Conservation (phyloP, 495 filamentous ascomycete genomes). For the Sporormia fimetaria region DNA sequence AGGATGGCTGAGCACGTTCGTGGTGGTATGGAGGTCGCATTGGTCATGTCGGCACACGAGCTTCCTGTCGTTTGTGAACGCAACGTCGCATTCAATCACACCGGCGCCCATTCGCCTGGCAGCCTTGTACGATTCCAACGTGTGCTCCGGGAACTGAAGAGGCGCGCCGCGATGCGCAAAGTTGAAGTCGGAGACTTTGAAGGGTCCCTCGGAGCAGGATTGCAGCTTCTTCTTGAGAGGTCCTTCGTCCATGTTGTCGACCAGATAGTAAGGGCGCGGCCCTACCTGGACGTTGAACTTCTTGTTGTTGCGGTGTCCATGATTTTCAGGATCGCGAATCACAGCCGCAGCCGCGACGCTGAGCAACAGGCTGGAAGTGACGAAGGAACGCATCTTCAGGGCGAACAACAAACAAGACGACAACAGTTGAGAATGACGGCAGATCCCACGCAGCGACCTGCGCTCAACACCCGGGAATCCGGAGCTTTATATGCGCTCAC, state of each 20-base stretch:
- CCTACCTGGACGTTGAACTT: constrained; percentile 39
- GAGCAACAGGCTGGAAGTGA: constrained; percentile 6
- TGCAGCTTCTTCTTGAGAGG: constrained; percentile 45
- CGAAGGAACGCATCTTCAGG: constrained; percentile 6
- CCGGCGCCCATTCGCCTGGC: constrained; percentile 52
- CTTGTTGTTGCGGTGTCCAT: constrained; percentile 8
- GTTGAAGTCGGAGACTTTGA: constrained; percentile 37
- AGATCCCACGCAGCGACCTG: neutral
- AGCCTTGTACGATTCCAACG: constrained; percentile 40
- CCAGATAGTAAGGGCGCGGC: constrained; percentile 47
- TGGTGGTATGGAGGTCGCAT: constrained; percentile 54
- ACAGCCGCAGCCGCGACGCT: constrained; percentile 9
- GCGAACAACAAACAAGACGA: neutral
- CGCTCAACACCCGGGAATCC: neutral
- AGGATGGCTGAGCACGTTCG: constrained; percentile 48
- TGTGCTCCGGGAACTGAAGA: constrained; percentile 53
- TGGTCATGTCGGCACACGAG: constrained; percentile 53
- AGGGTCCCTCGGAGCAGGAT: constrained; percentile 40
- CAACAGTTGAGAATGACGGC: constrained; percentile 1
- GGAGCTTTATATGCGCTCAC: constrained; percentile 1
- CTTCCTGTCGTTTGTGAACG: constrained; percentile 47
- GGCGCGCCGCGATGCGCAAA: constrained; percentile 50
- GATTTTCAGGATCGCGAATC: neutral
- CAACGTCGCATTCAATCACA: constrained; percentile 52
- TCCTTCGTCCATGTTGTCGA: constrained; percentile 48